Evolutionary conservation across 2,329 filamentous ascomycete genomes (phyloP), one percentile per base, ranked within the genome.

Genomic region (Colletotrichum noveboracense): DNA sequence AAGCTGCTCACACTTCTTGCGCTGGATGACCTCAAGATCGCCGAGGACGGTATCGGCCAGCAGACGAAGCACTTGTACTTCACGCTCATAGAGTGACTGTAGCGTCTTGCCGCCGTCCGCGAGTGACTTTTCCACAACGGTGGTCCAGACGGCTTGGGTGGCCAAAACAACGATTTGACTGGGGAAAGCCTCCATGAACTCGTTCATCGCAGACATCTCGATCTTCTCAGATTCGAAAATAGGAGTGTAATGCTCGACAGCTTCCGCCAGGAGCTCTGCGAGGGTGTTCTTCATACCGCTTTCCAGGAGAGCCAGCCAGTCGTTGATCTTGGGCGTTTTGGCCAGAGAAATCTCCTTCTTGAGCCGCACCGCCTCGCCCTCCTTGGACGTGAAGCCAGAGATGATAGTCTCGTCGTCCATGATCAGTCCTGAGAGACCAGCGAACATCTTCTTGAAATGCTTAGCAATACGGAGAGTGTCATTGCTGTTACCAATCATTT

Each of bases 361-460:
- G 75, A 99, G 88, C 77, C 90, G 90, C 66, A 99, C 95, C 77
- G 93, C 90, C 85, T 99, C 97, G 68, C 94, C 96, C 85, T 99
- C 97, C 82, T 98, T 98, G 0, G 97, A 99, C 4, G 94, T 97
- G 80, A 98, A 96, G 8, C 96, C 96, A 30, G 94, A 93, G 78
- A 99, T 98, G 77, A 95, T 92, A 30, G 93, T 92, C 80, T 98
- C 95, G 70, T 98, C 96, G 79, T 98, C 95, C 88, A 98, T 96
- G 56, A 96, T 89, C 43, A 99, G 90, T 5, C 97, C 97, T 6
- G 94, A 96, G 64, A 99, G 89, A 77, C 97, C 97, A 78, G 97
- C 97, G 88, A 99, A 99, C 97, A 99, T 99, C 89, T 99, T 99
- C 84, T 98, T 96, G 88, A 99, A 96, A 87, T 99, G 97, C 84